Base-by-base conservation (phyloP, 2,329 filamentous ascomycete genomes). In the Trichoderma sp. region DNA sequence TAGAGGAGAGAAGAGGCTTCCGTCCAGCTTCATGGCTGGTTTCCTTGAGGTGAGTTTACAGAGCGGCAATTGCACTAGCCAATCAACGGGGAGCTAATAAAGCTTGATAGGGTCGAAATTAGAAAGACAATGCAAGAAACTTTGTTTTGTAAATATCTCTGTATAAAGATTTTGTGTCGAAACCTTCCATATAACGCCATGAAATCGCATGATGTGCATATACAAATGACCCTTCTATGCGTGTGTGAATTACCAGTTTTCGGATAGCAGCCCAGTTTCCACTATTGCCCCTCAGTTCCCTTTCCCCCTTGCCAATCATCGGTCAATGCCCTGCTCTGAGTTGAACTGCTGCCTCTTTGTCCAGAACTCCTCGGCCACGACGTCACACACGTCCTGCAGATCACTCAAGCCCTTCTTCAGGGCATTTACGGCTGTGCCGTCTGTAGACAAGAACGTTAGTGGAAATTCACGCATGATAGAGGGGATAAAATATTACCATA, bases 371-470 rank as follows among this genome's bases (percentile, higher is more conserved):
- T 97, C 93, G n/a, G 92, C 88, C 5, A 99, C 93, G 4, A 97
- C 92, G 81, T 98, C 95, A 80, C 95, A 98, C 57, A 98, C 88
- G 71, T 96, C 93, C 82, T 96, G 93, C 71, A 99, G 84, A 78
- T 98, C 95, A 74, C 90, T 87, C 43, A 99, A 86, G 0, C 95
- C 96, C 83, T 98, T 98, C 77, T 96, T 91, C 43, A 99, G 85
- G 2, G 95, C 96, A 75, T 95, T 91, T 43, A 93, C 90, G 3
- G 95, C 95, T 23, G 89, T 93, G 57, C 90, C 90, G 76, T 94
- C 94, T 97, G 74, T 62, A 17, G 4, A 8, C n/a, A 15, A 47
- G 17, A 68, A 4, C 55, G 73, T 80, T 63, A 77, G 74, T 34
- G 71, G 62, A 28, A 36, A 53, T n/a, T 11, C 20, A 28, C 8